These are phyloP conservation scores for Coniella lustricola DNA, from an alignment of 2,329 filamentous ascomycete genomes.

Conservation along the genomic window DNA sequence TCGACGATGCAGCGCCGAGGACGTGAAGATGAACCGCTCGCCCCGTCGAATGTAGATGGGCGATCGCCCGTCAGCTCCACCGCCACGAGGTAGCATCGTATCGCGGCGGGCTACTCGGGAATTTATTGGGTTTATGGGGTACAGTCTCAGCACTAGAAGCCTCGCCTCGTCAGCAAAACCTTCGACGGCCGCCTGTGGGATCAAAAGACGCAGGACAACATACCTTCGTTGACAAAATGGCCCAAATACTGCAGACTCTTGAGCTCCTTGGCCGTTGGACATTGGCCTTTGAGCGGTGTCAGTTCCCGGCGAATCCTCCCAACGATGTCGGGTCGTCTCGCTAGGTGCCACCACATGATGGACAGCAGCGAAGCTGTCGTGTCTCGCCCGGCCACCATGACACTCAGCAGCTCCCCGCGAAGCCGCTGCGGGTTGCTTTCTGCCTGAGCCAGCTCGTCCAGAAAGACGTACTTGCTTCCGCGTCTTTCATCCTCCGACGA, in stretches of 20 bases:
- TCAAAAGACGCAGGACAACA: not conserved
- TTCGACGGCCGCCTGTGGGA: too few relatives aligned
- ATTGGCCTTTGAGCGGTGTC: conserved; percentile 19
- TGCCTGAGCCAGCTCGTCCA: conserved; percentile 20
- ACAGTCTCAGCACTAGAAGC: conserved; percentile 31
- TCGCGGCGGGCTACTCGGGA: conserved; percentile 34
- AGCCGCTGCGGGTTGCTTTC: conserved; percentile 22
- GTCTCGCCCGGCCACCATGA: conserved; percentile 28
- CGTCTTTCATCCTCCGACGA: too few relatives aligned
- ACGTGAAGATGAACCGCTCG: too few relatives aligned
- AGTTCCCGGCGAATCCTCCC: conserved; percentile 31
- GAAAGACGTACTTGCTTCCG: conserved; percentile 4
- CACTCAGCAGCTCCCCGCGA: conserved; percentile 22
- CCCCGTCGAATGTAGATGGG: too few relatives aligned
- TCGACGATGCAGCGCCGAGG: too few relatives aligned
- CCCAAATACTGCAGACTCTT: conserved; percentile 39
- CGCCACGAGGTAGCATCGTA: conserved; percentile 38
- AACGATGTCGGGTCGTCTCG: conserved; percentile 27
- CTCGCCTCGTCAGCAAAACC: not conserved
- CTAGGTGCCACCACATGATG: conserved; percentile 25
- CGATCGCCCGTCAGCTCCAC: conserved; percentile 31
- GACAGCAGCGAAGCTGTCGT: conserved; percentile 26
- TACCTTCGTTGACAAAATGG: conserved; percentile 41
- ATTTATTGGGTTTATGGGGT: conserved; percentile 37
- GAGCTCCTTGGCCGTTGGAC: conserved; percentile 37